Base-by-base conservation (phyloP, 768 basidiomycete species). In the Boletales sp. region DNA sequence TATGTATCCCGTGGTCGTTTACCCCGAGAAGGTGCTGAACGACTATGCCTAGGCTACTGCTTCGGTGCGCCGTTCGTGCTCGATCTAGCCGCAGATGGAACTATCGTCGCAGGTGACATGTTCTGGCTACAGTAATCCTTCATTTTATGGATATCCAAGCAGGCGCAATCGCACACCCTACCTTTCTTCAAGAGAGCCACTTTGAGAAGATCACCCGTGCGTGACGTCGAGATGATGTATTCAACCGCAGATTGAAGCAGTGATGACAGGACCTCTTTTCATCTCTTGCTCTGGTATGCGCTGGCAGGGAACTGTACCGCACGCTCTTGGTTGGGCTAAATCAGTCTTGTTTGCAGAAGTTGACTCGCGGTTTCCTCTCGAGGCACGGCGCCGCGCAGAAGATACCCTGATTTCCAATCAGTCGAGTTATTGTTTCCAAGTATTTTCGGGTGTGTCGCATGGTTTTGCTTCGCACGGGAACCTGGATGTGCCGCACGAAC, bases 151-250 rank as follows among this genome's bases (percentile, higher is more conserved):
- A 15, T 11, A 19, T 39, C 25, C n/a, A 30, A 10, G 12, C 44
- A 54, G 79, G 71, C 31, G 80, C 80, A 0, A 72, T 83, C 41
- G 78, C 72, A 4, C 81, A 83, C 57, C 81, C 83, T 2, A 68
- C 74, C 2, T 68, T 67, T 50, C 55, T 83, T 19, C 75, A 72
- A 6, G 80, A 84, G 56, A 71, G 72, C 25, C 79, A 82, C 36
- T 81, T 83, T 60, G 64, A 62, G 34, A 74, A 74, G 5, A 37
- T 78, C 3, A 74, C 68, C 12, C 67, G 81, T 82, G 55, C 35
- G 75, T 53, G 4, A 14, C 0, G 8, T 18, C 34, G 8, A 8
- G 28, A 8, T 6, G 12, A 5, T 21, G 11, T 5, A 2, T 2
- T n/a, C 11, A 12, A 17, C 10, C 41, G 44, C n/a, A 46, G n/a